Evolutionary conservation across 2,329 filamentous ascomycete genomes (phyloP).

Genomic region (Alternaria burnsii): DNA sequence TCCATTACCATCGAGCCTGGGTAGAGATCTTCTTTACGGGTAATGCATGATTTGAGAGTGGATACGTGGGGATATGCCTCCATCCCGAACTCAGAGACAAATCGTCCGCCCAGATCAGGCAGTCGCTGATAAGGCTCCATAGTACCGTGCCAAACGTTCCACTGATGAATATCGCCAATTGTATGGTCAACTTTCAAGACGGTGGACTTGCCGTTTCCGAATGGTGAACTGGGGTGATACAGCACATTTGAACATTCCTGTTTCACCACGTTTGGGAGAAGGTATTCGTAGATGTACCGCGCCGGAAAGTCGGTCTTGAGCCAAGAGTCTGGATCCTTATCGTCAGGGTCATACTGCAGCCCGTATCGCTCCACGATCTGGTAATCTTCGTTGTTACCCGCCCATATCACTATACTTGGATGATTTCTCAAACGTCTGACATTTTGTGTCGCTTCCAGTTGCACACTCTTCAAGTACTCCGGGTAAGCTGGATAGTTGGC

Average conservation of each 20-base stretch:
- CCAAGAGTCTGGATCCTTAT: constrained; percentile 84
- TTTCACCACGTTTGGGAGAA: constrained; percentile 76
- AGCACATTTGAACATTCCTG: constrained; percentile 71
- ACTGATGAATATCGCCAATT: constrained; percentile 90
- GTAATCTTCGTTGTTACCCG: constrained; percentile 96
- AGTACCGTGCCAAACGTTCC: constrained; percentile 96
- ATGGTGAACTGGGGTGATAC: constrained; percentile 84
- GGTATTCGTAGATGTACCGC: constrained; percentile 85
- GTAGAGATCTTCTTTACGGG: constrained; percentile 64
- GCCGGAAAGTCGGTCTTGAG: constrained; percentile 87
- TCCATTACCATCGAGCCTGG: constrained; percentile 87
- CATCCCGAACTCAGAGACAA: constrained; percentile 96
- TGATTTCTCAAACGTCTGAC: constrained; percentile 79
- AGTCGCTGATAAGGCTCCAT: constrained; percentile 86
- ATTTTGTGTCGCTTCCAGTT: constrained; percentile 69
- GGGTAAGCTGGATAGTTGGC: constrained; percentile 66
- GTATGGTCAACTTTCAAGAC: constrained; percentile 64
- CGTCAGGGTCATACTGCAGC: constrained; percentile 78
- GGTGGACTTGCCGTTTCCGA: constrained; percentile 76
- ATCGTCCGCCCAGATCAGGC: constrained; percentile 85
- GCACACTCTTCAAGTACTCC: constrained; percentile 60
- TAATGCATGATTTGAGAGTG: constrained; percentile 82
- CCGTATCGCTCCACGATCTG: constrained; percentile 77
- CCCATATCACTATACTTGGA: constrained; percentile 84
- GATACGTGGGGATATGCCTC: constrained; percentile 85